A percentile compares a stretch with the other conserved stretches of the same genome.
phyloP scores from a whole-genome alignment of 371 early-diverging fungal genomes.

The Parasitella parasitica region DNA sequence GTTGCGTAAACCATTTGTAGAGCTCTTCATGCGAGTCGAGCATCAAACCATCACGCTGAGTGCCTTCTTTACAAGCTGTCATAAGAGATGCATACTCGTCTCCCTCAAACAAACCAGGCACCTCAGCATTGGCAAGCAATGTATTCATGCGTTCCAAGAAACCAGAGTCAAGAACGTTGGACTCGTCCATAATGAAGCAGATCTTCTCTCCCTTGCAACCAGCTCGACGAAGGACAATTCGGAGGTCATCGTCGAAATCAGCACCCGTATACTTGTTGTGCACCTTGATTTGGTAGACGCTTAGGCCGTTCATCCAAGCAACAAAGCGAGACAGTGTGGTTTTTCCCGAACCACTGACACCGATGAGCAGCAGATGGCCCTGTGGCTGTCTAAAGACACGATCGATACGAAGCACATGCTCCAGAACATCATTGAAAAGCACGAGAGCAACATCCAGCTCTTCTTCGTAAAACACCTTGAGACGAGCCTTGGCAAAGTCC shows the following conservation, averaged over 20 bases:
- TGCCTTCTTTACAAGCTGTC: slow-evolving; percentile 94
- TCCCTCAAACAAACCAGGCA: slow-evolving; percentile 98
- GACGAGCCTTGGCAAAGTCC: slow-evolving; percentile 91
- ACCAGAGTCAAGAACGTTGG: slow-evolving; percentile 93
- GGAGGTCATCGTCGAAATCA: slow-evolving; percentile 98
- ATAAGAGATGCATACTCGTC: slow-evolving; percentile 96
- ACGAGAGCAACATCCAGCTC: slow-evolving; percentile 97
- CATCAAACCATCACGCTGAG: slow-evolving; percentile 90
- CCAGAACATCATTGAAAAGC: slow-evolving; percentile 95
- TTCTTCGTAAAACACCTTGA: slow-evolving; percentile 98
- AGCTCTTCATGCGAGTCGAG: slow-evolving; percentile 94
- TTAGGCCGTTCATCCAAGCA: slow-evolving; percentile 98
- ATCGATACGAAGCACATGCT: slow-evolving; percentile 97
- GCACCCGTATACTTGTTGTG: slow-evolving; percentile 94
- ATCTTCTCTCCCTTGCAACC: slow-evolving; percentile 98
- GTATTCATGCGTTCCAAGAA: slow-evolving; percentile 99
- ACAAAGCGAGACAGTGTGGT: slow-evolving; percentile 97
- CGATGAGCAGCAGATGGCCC: slow-evolving; percentile 97
- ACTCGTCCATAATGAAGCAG: slow-evolving; percentile 98
- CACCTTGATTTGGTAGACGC: slow-evolving; percentile 95
- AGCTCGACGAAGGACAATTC: slow-evolving; percentile 86
- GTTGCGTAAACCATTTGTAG: slow-evolving; percentile 96
- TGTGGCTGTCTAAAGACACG: slow-evolving; percentile 97
- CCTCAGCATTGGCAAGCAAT: slow-evolving; percentile 96
- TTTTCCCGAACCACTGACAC: slow-evolving; percentile 96